Evolutionary conservation across 805 yeast species (phyloP), one percentile per base, ranked within the genome.

Genomic region (Candida berthetii): DNA sequence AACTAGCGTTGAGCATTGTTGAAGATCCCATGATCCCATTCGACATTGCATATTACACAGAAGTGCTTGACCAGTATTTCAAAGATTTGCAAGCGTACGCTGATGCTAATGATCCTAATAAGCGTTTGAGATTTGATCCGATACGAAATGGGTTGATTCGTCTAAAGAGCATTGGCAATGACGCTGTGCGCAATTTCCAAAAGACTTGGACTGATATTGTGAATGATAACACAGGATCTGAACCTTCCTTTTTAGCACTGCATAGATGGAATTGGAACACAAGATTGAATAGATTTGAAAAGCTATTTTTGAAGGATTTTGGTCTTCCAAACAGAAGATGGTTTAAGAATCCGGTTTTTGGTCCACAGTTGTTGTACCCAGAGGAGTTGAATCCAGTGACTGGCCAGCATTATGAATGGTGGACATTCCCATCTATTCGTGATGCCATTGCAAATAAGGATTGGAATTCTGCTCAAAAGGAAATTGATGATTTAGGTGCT

Each of bases 221-320:
- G 3, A 58, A 61, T 13, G 68, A 71, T 27, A 74, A 70, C 38
- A 66, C 72, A 4, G 90, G 84, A 2, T 53, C 78, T 3, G 95
- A 90, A 56, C 89, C 95, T 1, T 76, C 88, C 2, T 57, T 83
- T 42, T 64, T 86, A 32, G 73, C 90, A 0, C 78, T 81, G 36
- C 80, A 76, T 47, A 69, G 98, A 52, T 77, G 86, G 82, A 78
- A 77, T 42, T 85, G 93, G 86, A 90, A 90, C 60, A 71, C 78
- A n/a, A 77, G 78, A 45, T 61, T 87, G 52, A 60, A 76, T 3
- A 58, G 63, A 14, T 67, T 85, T 43, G 82, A 80, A 47, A 74
- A 73, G 47, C 58, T 67, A 16, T 73, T 85, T 47, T 54, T 82
- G 9, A 56, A 66, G 7, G 56, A 66, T 2, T 64, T 62, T 7